Evolutionary conservation across 371 early-diverging fungal genomes (phyloP), one percentile per base, ranked within the genome.

Genomic region (Mortierella sp.): DNA sequence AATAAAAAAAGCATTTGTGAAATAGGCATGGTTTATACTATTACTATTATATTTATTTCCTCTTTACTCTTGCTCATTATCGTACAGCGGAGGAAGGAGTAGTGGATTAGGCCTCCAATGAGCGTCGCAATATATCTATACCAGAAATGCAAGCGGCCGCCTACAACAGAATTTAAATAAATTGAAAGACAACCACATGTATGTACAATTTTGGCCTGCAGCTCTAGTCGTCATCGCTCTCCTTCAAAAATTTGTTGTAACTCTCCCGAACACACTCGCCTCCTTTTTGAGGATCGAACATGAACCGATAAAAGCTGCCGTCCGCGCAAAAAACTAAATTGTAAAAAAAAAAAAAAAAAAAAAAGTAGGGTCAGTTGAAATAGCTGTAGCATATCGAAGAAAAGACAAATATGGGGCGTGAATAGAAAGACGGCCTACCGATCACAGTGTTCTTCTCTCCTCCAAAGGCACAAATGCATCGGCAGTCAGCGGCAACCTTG

Each of bases 381-480:
- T 9, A 24, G 41, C 38, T 28, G 16, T 5, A 55, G 2, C 45
- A 24, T 22, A 16, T 47, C 28, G 28, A 28, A 28, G 28, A 28
- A 1, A 1, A 1, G 28, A 2, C 28, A 2, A 28, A 28, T 28
- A 28, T 28, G 28, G 1, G 28, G 28, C 28, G 28, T 28, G 28
- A 28, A 28, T 28, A 28, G 21, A 22, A 33, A 22, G 52, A 43
- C 36, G 19, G 58, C 83, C 82, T 86, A 90, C 92, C 93, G 67
- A 93, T 87, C 55, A 96, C 86, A 41, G 92, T 90, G 77, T 94
- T 90, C 71, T 89, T 90, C 75, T 88, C 88, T 53, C 87, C 87
- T 21, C 91, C 94, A 87, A 97, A 97, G 10, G 92, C 94, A 62
- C 92, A 93, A 9, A 95, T 88, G 74, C 94, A 96, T 65, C 92